A percentile compares a stretch with the other conserved stretches of the same genome.
These are phyloP conservation scores for Pleurotus salmoneostramineus DNA, from an alignment of 768 basidiomycete genomes.

Conservation along the genomic window DNA sequence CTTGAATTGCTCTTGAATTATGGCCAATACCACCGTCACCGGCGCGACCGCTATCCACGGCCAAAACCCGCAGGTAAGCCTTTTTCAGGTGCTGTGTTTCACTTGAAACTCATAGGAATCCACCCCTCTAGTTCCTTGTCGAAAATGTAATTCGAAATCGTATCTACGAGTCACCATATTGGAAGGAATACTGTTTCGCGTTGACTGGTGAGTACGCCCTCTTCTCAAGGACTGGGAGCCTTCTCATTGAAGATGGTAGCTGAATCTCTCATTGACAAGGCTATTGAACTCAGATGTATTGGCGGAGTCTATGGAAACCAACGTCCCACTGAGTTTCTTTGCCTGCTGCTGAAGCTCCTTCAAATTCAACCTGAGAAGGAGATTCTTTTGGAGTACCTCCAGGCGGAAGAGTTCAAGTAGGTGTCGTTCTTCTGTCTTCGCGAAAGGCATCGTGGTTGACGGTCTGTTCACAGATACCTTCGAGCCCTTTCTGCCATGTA, in stretches of 20 bases:
- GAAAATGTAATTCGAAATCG: constrained; percentile 95
- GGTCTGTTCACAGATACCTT: constrained; percentile 62
- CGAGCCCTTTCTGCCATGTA: constrained; percentile 93
- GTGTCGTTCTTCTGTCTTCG: constrained; percentile 20
- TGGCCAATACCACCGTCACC: constrained; percentile 19
- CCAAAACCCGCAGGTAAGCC: constrained; percentile 86
- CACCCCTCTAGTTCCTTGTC: constrained; percentile 68
- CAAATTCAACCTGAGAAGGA: constrained; percentile 99
- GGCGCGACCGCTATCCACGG: constrained; percentile 85
- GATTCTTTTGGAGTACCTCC: constrained; percentile 91
- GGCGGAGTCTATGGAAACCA: constrained; percentile 97
- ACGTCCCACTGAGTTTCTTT: constrained; percentile 90
- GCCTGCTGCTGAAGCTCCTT: constrained; percentile 87
- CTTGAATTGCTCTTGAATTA: neutral
- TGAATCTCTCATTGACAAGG: constrained; percentile 90
- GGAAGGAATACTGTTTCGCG: constrained; percentile 99
- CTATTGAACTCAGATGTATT: constrained; percentile 74
- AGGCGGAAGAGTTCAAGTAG: constrained; percentile 98
- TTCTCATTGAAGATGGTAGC: constrained; percentile 40
- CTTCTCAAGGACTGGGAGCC: constrained; percentile 6
- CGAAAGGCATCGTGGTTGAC: neutral
- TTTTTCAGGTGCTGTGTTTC: neutral
- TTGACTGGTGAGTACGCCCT: constrained; percentile 63
- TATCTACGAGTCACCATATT: constrained; percentile 91
- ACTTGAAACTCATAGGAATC: constrained; percentile 9